Evolutionary conservation across 805 yeast genomes (phyloP), one percentile per base, ranked within the genome.

Genomic region (Crinitomyces ghanaensis): DNA sequence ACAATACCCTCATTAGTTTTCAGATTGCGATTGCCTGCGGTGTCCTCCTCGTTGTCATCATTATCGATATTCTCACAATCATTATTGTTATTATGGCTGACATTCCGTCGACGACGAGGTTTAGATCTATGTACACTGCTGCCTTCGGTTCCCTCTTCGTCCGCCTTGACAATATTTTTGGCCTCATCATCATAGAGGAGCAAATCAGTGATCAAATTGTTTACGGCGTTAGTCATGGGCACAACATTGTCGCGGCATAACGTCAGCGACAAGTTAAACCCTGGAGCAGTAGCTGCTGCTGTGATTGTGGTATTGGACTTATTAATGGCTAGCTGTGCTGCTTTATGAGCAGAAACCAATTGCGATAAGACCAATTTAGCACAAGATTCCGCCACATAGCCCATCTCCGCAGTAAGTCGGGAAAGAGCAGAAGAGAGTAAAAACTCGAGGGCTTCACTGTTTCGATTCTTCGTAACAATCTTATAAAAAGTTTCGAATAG

Each of bases 141-240:
- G n/a, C n/a, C n/a, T n/a, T n/a, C n/a, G n/a, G n/a, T n/a, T n/a
- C n/a, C n/a, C n/a, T 44, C 48, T 11, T 44, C 41, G 8, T 45
- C 51, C 8, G 49, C 44, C n/a, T n/a, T n/a, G n/a, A n/a, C n/a
- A n/a, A n/a, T n/a, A n/a, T n/a, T n/a, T n/a, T 27, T 8, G 25
- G 16, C 47, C n/a, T 49, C 52, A n/a, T 53, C 54, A 30, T 43
- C 44, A 26, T 39, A 34, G 31, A 34, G 29, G 24, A 39, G 29
- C 3, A 39, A 15, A 46, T 84, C 94, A 0, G 93, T 76, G 42
- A 83, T 80, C 44, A 76, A 77, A 49, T 77, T 85, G 2, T 93
- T 78, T 21, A 82, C 62, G 40, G 73, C 72, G 42, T 93, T 68
- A 11, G 88, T 71, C 66, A 85, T 65, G 40, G 84, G 65, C 41